Evolutionary conservation across 495 filamentous ascomycete species (phyloP).

Genomic region (Xylaria bambusicola): DNA sequence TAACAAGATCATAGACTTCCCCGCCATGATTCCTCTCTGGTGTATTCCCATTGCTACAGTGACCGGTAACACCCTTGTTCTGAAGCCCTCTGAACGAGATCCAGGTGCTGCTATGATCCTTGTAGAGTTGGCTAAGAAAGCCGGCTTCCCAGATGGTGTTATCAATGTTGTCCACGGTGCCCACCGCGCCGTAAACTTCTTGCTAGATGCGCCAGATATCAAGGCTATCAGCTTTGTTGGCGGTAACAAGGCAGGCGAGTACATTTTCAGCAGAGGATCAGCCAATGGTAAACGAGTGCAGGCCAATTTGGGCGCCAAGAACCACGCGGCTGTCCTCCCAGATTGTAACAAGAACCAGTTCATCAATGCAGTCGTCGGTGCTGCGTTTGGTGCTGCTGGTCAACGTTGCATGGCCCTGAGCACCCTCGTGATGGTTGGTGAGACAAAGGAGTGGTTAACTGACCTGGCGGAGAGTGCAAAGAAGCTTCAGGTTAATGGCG

Average conservation of each 20-base stretch:
- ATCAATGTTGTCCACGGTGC: conserved; percentile 94
- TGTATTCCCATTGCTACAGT: conserved; percentile 92
- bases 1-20: conserved; percentile 70
- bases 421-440: conserved; percentile 89
- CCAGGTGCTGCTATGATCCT: conserved; percentile 99
- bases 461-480: conserved; percentile 93
- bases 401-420: conserved; percentile 98
- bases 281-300: conserved; percentile 93
- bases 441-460: conserved; percentile 88
- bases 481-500: conserved; percentile 84
- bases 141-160: conserved; percentile 91
- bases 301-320: conserved; percentile 97
- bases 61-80: conserved; percentile 88
- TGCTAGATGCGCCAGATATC: conserved; percentile 92
- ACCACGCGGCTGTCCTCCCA: conserved; percentile 92
- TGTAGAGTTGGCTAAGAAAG: conserved; percentile 85
- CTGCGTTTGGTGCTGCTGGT: conserved; percentile 94
- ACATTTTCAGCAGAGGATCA: conserved; percentile 88
- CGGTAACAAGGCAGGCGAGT: conserved; percentile 94
- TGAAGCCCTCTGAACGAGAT: conserved; percentile 98
- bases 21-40: conserved; percentile 99
- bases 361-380: conserved; percentile 89
- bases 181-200: conserved; percentile 92
- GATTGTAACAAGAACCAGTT: conserved; percentile 99
- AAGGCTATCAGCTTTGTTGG: conserved; percentile 99